A percentile compares a stretch with the other conserved stretches of the same genome.
Conservation (phyloP, 75 land plant species). For the Cryptomeria japonica region DNA sequence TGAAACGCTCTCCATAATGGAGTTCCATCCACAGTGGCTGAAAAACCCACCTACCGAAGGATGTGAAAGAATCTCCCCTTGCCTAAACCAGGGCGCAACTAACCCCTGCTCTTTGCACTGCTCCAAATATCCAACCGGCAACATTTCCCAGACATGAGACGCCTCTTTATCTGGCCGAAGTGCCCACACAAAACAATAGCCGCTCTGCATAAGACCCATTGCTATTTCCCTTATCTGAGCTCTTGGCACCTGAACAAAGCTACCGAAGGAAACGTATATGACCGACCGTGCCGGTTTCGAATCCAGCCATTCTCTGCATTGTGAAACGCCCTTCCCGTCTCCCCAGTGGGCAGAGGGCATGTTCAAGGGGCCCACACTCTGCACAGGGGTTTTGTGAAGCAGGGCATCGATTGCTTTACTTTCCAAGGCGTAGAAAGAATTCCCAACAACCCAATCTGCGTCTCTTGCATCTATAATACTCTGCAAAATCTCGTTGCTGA, state of each 20-base stretch:
- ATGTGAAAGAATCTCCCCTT: constrained; percentile 24
- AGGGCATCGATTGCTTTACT: not conserved
- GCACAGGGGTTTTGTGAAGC: not conserved
- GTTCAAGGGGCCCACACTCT: not conserved
- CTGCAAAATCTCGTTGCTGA: not conserved
- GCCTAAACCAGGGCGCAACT: constrained; percentile 18
- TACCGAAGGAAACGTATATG: constrained; percentile 19
- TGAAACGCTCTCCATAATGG: constrained; percentile 20
- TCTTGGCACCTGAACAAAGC: constrained; percentile 7
- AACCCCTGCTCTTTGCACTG: not conserved
- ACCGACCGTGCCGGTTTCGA: constrained; percentile 10
- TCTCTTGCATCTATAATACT: not conserved
- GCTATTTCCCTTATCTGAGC: constrained; percentile 22
- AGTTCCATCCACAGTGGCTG: constrained; percentile 44
- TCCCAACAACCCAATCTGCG: not conserved
- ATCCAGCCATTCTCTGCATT: constrained; percentile 21
- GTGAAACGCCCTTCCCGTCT: no score
- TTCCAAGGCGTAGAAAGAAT: constrained; percentile 4
- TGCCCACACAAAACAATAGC: constrained; percentile 20
- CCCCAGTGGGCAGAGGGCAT: not conserved
- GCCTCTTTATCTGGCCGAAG: not conserved
- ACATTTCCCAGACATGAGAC: not conserved
- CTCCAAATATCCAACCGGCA: not conserved
- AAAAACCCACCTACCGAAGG: constrained; percentile 25
- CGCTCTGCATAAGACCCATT: constrained; percentile 11